Conservation (phyloP, 208 protist species). For the Trypanosoma melophagium region DNA sequence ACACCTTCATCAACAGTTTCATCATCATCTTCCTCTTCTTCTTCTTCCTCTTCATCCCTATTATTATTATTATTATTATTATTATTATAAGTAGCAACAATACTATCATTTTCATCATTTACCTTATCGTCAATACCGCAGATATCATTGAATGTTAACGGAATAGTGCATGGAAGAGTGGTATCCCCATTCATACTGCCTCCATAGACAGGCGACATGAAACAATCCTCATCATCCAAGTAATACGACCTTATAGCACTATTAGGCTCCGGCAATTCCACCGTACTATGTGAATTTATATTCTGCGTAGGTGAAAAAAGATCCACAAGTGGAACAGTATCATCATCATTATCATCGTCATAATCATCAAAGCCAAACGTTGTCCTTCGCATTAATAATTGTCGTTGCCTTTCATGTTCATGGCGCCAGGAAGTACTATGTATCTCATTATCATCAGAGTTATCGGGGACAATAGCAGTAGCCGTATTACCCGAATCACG, state of each 20-base stretch:
- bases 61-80: no score
- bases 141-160: neutral
- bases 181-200: neutral
- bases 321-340: constrained; percentile 8
- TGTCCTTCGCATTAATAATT: constrained; percentile 37
- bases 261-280: neutral
- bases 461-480: constrained; percentile 4
- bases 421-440: neutral
- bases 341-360: constrained; percentile 18
- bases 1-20: no score
- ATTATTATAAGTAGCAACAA: neutral
- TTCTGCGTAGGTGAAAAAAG: neutral
- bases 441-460: neutral
- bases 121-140: neutral
- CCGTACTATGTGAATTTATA: neutral
- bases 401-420: neutral
- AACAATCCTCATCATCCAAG: constrained; percentile 37
- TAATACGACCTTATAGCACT: constrained; percentile 11
- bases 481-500: constrained; percentile 2
- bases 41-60: no score
- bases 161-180: neutral
- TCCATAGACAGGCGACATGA: neutral
- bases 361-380: constrained; percentile 51
- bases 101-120: neutral
- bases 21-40: no score